Evolutionary conservation across 2,329 filamentous ascomycete species (phyloP).

Genomic region (Neurospora sp.): DNA sequence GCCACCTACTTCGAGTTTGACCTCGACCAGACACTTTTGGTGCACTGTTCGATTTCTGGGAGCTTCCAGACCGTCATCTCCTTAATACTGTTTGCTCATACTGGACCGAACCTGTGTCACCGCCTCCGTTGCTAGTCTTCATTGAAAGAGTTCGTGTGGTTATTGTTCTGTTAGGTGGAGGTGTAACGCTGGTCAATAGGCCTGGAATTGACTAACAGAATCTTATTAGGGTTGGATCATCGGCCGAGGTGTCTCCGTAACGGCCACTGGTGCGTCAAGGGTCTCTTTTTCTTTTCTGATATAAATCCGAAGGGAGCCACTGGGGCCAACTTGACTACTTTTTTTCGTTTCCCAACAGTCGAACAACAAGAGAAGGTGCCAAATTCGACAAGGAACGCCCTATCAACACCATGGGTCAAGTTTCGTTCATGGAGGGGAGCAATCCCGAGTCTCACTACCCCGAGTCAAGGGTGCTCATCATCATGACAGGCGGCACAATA

Average conservation of each 20-base stretch:
- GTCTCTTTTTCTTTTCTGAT: background rate
- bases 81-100: background rate
- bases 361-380: background rate
- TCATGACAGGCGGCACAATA: slow-evolving; percentile 85
- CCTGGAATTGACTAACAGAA: background rate
- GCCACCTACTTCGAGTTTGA: background rate
- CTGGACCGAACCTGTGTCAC: background rate
- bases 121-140: background rate
- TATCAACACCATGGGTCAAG: slow-evolving; percentile 13
- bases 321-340: background rate
- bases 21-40: too few relatives aligned
- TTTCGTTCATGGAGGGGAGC: slow-evolving; percentile 12
- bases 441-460: slow-evolving; percentile 28
- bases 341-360: background rate
- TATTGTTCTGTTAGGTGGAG: background rate
- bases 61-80: background rate
- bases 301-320: background rate
- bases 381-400: background rate
- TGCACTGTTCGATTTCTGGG: background rate
- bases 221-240: background rate
- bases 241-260: background rate
- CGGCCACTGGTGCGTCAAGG: background rate
- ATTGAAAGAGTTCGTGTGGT: background rate
- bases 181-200: background rate
- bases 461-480: slow-evolving; percentile 76